A percentile compares a stretch with the other conserved stretches of the same genome.
These are phyloP conservation scores for Trichosporon sp. DNA, from an alignment of 1,284 basidiomycete genomes.

Conservation along the genomic window DNA sequence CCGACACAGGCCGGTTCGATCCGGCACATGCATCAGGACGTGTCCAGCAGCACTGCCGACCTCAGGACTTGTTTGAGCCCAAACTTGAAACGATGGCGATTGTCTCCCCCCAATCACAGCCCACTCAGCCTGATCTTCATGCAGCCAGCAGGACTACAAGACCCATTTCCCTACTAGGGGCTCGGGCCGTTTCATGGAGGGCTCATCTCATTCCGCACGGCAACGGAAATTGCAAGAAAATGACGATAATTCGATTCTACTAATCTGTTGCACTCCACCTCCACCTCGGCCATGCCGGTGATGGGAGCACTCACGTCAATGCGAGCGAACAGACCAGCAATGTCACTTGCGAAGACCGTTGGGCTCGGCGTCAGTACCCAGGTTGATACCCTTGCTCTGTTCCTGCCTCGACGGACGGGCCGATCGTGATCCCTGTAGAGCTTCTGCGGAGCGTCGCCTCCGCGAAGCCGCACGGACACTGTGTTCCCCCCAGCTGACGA, in stretches of 20 bases:
- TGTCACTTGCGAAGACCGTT: background rate
- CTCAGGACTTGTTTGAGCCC: constrained; percentile 15
- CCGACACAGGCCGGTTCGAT: constrained; percentile 5
- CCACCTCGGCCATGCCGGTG: too few relatives aligned
- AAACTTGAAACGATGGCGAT: constrained; percentile 1
- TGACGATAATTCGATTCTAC: background rate
- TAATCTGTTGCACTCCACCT: background rate
- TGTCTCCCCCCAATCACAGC: background rate
- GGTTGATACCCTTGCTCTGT: background rate
- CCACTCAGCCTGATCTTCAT: background rate
- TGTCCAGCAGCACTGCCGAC: background rate
- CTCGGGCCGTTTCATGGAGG: background rate
- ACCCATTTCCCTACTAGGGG: background rate
- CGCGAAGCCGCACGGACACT: background rate
- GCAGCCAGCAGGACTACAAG: background rate
- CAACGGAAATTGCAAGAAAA: background rate
- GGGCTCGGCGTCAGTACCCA: background rate
- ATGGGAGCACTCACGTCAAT: background rate
- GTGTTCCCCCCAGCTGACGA: background rate
- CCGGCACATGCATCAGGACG: constrained; percentile 4
- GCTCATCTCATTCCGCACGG: background rate
- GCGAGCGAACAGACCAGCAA: background rate
- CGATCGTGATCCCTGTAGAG: background rate
- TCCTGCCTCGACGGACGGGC: background rate
- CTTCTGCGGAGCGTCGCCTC: background rate